Base-by-base conservation (phyloP, 805 yeast species). In the Kodamaea nitidulidarum region DNA sequence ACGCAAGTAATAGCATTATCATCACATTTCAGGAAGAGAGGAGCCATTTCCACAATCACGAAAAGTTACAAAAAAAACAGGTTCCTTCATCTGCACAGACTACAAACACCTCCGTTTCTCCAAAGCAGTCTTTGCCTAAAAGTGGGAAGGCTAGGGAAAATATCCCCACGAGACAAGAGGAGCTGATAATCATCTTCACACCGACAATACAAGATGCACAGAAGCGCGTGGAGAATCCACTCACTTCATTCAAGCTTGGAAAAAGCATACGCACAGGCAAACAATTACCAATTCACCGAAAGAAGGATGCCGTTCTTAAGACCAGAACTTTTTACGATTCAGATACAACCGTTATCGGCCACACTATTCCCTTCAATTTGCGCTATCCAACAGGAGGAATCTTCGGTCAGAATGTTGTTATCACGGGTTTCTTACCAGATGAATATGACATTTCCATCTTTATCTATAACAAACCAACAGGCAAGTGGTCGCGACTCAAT, bases 341-440 rank as follows among this genome's bases (percentile, higher is more conserved):
- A 7, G 32, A 30, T 7, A 18, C 12, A 34, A 22, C 39, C 16
- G 22, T 37, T 4, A 18, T 41, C 20, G 46, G 38, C 17, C 47
- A 49, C 15, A 65, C 62, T 7, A 60, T 72, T 6, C 83, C 83
- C 1, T 64, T 55, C 41, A 67, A 71, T 25, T 58, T 82, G 36
- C 56, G 63, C 15, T 73, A 65, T 46, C 85, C 88, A 2, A 69
- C 77, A 0, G 78, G 83, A 15, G 86, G 79, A 1, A 53, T 70
- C 9, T 83, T 82, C 52, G 90, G 88, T 4, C 78, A 80, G 42
- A 81, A 80, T 46, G 53, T 83, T 14, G 71, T 84, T 4, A 63
- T 81, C 2, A 67, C 76, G 2, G 93, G 93, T 0, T 79, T 72
- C 39, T 56, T 73, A 35, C 75, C 76, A 3, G 63, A 64, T 31